phyloP scores from a whole-genome alignment of 1,139 yeast genomes.

The Citeromyces siamensis region DNA sequence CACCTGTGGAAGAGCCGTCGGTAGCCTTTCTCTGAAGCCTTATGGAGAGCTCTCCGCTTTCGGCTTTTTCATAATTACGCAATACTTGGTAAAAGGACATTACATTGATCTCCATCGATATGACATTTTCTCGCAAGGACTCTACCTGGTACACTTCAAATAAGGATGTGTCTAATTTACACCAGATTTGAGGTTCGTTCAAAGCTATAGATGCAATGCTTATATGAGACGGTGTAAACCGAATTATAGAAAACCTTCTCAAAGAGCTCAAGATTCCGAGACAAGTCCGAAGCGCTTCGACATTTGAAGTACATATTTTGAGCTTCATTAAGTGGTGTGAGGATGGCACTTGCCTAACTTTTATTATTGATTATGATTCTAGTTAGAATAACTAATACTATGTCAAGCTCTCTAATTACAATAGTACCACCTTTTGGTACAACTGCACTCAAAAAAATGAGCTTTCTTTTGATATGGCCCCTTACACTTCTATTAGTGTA shows the following conservation, averaged over 20 bases:
- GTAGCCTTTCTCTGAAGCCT: conserved; percentile 30
- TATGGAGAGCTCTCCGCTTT: conserved; percentile 36
- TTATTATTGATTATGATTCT: too few species aligned
- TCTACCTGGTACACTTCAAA: conserved; percentile 36
- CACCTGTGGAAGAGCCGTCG: conserved; percentile 26
- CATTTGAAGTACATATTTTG: conserved; percentile 9
- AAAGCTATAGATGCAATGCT: conserved; percentile 35
- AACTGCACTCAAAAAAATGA: conserved; percentile 71
- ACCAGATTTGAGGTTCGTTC: conserved; percentile 53
- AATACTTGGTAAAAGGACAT: conserved; percentile 44
- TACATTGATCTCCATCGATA: conserved; percentile 41
- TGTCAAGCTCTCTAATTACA: conserved; percentile 67
- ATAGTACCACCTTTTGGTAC: conserved; percentile 51
- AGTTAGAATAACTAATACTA: too few species aligned
- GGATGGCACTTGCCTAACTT: neutral
- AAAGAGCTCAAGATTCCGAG: conserved; percentile 20
- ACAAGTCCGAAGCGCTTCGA: conserved; percentile 13
- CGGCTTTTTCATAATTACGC: conserved; percentile 38
- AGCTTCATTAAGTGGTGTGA: conserved; percentile 9
- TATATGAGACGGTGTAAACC: conserved; percentile 34
- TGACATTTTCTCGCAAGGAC: conserved; percentile 32
- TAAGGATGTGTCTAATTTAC: conserved; percentile 31
- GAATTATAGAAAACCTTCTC: conserved; percentile 25
- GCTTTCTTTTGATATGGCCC: conserved; percentile 45
- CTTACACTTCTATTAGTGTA: conserved; percentile 21